Evolutionary conservation across 148 eudicot species (phyloP).

Genomic region (Pouteria glomerata): DNA sequence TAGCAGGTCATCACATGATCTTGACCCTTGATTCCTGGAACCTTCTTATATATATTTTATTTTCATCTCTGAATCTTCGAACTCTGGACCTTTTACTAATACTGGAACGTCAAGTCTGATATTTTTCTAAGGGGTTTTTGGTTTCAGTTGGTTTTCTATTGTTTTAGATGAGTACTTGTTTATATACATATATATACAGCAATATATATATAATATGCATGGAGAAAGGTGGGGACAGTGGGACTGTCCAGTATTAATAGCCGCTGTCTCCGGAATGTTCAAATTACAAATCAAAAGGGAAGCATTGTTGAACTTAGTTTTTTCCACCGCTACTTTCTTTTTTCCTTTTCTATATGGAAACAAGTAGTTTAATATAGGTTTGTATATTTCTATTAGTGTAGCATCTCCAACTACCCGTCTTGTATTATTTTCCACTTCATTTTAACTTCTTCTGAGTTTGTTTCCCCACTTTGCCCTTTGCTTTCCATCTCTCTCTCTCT

Average conservation of each 20-base stretch:
- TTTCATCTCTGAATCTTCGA: constrained; percentile 24
- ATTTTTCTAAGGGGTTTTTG: neutral
- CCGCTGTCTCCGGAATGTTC: constrained; percentile 31
- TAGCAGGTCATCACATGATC: constrained; percentile 46
- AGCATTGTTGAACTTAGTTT: neutral
- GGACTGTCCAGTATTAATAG: constrained; percentile 33
- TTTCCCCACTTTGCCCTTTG: too few relatives aligned
- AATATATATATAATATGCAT: neutral
- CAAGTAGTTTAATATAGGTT: too few relatives aligned
- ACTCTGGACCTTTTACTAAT: constrained; percentile 19
- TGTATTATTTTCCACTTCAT: too few relatives aligned
- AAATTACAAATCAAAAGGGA: neutral
- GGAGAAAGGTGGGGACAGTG: constrained; percentile 13
- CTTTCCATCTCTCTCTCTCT: too few relatives aligned
- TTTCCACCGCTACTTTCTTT: neutral
- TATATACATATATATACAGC: neutral
- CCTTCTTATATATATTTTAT: constrained; percentile 45
- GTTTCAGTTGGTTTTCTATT: neutral
- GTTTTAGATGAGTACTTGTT: neutral
- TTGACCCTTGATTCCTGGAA: constrained; percentile 56
- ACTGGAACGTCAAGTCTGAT: neutral
- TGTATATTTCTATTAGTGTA: too few relatives aligned
- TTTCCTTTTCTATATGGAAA: too few relatives aligned
- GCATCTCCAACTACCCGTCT: too few relatives aligned
- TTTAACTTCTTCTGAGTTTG: too few relatives aligned